Conservation (phyloP, 2,329 filamentous ascomycete genomes). For the Sphaerostilbella broomeana region DNA sequence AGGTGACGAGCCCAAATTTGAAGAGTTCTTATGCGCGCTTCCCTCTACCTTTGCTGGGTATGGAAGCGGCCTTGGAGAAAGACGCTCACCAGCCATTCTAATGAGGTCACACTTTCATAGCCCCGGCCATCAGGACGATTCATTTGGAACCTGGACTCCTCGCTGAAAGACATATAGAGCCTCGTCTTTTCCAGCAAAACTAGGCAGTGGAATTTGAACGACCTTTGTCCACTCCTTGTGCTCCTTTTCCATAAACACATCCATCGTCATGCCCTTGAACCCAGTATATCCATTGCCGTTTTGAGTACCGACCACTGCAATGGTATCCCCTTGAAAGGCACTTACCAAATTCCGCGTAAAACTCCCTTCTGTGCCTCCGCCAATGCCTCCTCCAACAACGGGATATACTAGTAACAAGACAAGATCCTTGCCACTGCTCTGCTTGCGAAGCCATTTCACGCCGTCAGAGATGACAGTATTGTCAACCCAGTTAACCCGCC, state of each 20-base stretch:
- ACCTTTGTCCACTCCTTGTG: constrained; percentile 52
- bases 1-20: no score
- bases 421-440: constrained; percentile 44
- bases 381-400: constrained; percentile 57
- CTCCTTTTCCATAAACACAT: constrained; percentile 57
- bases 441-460: constrained; percentile 46
- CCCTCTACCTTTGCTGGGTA: no score
- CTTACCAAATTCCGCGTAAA: constrained; percentile 59
- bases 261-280: constrained; percentile 57
- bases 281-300: constrained; percentile 69
- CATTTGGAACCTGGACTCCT: constrained; percentile 31
- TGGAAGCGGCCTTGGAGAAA: no score
- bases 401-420: constrained; percentile 68
- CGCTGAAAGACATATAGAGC: constrained; percentile 61
- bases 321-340: constrained; percentile 55
- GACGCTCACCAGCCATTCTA: no score
- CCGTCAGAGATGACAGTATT: constrained; percentile 61
- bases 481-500: constrained; percentile 61
- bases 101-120: no score
- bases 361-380: constrained; percentile 54
- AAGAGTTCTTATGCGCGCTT: no score
- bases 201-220: constrained; percentile 61
- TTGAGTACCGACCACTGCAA: constrained; percentile 69
- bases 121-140: background rate
- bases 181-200: constrained; percentile 72